Conservation (phyloP, 2,329 filamentous ascomycete genomes). For the Chalaropsis thielavioides region DNA sequence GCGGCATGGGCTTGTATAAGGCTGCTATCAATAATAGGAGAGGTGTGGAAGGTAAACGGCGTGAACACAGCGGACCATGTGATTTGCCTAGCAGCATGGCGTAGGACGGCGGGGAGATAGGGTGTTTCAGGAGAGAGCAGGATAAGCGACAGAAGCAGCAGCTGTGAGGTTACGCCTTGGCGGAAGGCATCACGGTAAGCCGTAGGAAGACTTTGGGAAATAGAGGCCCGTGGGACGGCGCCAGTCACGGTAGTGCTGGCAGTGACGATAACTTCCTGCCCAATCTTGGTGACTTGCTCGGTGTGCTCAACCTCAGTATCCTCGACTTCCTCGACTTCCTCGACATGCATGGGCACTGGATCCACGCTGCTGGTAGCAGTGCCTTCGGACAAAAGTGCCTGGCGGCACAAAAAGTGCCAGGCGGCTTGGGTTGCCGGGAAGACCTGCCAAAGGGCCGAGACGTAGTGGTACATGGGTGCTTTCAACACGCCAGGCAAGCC, state of each 20-base stretch:
- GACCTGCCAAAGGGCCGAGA: constrained; percentile 13
- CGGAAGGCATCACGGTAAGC: not conserved
- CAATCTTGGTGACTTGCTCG: not conserved
- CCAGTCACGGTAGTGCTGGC: not conserved
- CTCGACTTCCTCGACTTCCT: not conserved
- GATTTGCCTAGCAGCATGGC: not conserved
- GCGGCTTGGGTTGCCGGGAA: constrained; percentile 3
- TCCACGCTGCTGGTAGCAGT: not conserved
- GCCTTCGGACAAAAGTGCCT: not conserved
- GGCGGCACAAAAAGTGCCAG: not conserved
- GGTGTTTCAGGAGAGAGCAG: not conserved
- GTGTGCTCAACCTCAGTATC: not conserved
- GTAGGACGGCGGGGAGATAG: not conserved
- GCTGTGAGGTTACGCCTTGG: not conserved
- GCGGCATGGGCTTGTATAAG: not conserved
- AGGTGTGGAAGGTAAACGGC: constrained; percentile 1
- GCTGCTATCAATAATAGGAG: not conserved
- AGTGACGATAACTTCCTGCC: not conserved
- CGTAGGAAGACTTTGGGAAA: not conserved
- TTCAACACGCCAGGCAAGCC: not conserved
- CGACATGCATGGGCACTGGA: not conserved
- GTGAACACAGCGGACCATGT: not conserved
- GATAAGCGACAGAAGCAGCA: not conserved
- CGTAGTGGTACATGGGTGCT: not conserved
- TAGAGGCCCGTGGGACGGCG: not conserved